A percentile compares a stretch with the other conserved stretches of the same genome.
These are phyloP conservation scores for Cystofilobasidium capitatum DNA, from an alignment of 768 basidiomycete species.

Conservation along the genomic window DNA sequence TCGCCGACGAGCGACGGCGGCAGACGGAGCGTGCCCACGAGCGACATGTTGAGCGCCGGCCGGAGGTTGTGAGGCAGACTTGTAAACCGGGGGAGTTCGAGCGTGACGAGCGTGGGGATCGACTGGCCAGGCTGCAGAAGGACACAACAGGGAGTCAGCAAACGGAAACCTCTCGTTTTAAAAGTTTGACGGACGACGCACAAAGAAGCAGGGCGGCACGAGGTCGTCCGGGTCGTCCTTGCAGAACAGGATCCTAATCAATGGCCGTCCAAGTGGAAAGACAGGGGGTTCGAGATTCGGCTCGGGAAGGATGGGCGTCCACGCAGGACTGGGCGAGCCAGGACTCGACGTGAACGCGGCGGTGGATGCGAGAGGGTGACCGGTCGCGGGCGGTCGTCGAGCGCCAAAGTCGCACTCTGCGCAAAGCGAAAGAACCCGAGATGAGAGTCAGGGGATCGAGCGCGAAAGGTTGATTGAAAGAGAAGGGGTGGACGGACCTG, in stretches of 20 bases:
- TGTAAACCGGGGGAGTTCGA: conserved; percentile 25
- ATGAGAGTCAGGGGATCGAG: too few relatives aligned
- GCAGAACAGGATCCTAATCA: conserved; percentile 14
- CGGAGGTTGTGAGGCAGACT: conserved; percentile 19
- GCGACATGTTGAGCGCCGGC: conserved; percentile 19
- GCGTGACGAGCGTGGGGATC: conserved; percentile 22
- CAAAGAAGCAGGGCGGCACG: conserved; percentile 25
- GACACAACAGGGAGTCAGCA: neutral
- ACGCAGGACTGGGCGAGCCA: too few relatives aligned
- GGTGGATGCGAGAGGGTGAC: too few relatives aligned
- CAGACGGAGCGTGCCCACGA: conserved; percentile 20
- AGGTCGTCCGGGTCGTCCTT: conserved; percentile 15
- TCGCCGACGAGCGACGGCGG: conserved; percentile 5
- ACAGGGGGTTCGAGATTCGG: too few relatives aligned
- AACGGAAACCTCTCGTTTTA: neutral
- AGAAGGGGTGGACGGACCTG: too few relatives aligned
- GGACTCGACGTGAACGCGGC: too few relatives aligned
- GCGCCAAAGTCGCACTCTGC: too few relatives aligned
- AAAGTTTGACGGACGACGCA: neutral
- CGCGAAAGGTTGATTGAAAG: too few relatives aligned
- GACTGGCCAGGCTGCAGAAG: conserved; percentile 20
- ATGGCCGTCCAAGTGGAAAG: conserved; percentile 23
- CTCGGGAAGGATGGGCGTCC: too few relatives aligned
- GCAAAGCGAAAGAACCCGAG: too few relatives aligned
- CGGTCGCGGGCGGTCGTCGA: too few relatives aligned